Evolutionary conservation across 257 asterid species (phyloP).

Genomic region (Craterostigma plantagineum): DNA sequence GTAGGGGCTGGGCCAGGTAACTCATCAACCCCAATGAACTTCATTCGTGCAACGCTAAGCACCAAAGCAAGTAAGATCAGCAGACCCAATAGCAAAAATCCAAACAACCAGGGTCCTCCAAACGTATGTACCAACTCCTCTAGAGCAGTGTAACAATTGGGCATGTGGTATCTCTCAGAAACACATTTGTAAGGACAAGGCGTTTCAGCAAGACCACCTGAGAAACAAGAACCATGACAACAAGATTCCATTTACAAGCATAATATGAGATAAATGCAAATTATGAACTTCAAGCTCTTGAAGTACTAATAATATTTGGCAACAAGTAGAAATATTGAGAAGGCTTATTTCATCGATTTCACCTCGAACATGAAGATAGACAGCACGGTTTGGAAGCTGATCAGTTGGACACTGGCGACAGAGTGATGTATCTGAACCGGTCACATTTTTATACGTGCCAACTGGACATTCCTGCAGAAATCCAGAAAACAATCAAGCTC

Average conservation of each 20-base stretch:
- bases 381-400: conserved; percentile 81
- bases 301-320: conserved; percentile 1
- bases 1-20: conserved; percentile 90
- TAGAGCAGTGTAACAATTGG: conserved; percentile 89
- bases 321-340: background rate
- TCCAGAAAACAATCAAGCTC: conserved; percentile 3
- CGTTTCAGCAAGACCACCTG: conserved; percentile 83
- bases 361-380: conserved; percentile 72
- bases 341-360: conserved; percentile 5
- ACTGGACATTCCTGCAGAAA: conserved; percentile 78
- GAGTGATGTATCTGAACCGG: conserved; percentile 72
- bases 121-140: conserved; percentile 89
- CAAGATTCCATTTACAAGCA: too few relatives aligned
- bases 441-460: conserved; percentile 84
- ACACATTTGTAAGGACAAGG: conserved; percentile 94
- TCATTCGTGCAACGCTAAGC: conserved; percentile 97
- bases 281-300: too few relatives aligned
- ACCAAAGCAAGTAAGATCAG: conserved; percentile 79
- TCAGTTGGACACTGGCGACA: conserved; percentile 64
- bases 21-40: conserved; percentile 89
- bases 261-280: too few relatives aligned
- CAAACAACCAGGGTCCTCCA: conserved; percentile 99
- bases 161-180: conserved; percentile 91
- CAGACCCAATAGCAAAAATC: conserved; percentile 79
- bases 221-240: conserved; percentile 1